Evolutionary conservation across 2,329 filamentous ascomycete species (phyloP).

Genomic region (Pseudogymnoascus destructans): DNA sequence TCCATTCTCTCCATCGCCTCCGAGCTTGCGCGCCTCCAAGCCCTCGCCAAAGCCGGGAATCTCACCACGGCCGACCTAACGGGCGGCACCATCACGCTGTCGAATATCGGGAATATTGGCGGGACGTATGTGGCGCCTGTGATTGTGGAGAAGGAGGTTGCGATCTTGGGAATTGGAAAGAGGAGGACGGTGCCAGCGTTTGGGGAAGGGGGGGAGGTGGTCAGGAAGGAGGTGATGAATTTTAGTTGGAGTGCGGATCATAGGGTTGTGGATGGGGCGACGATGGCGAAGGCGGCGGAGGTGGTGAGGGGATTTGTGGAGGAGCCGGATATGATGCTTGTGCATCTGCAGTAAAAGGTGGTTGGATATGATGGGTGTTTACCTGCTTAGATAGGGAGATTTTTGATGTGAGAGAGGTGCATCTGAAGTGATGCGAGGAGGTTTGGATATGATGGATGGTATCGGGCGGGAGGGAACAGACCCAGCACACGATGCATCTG

Average conservation of each 20-base stretch:
- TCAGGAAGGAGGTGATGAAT: constrained; percentile 69
- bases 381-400: background rate
- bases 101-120: constrained; percentile 91
- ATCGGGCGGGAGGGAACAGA: background rate
- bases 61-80: constrained; percentile 62
- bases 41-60: constrained; percentile 60
- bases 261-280: constrained; percentile 84
- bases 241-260: constrained; percentile 98
- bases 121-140: constrained; percentile 86
- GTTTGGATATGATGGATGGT: background rate
- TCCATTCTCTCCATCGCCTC: constrained; percentile 67
- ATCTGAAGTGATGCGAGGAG: background rate
- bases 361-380: background rate
- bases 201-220: constrained; percentile 38
- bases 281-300: constrained; percentile 82
- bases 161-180: constrained; percentile 79
- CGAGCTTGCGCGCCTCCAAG: constrained; percentile 62
- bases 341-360: constrained; percentile 57
- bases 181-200: constrained; percentile 75
- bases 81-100: constrained; percentile 87
- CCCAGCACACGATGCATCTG: background rate
- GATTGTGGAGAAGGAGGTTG: constrained; percentile 80
- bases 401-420: background rate
- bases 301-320: constrained; percentile 67
- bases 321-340: constrained; percentile 74